phyloP scores from a whole-genome alignment of 257 asterid species.

The Prunella vulgaris region DNA sequence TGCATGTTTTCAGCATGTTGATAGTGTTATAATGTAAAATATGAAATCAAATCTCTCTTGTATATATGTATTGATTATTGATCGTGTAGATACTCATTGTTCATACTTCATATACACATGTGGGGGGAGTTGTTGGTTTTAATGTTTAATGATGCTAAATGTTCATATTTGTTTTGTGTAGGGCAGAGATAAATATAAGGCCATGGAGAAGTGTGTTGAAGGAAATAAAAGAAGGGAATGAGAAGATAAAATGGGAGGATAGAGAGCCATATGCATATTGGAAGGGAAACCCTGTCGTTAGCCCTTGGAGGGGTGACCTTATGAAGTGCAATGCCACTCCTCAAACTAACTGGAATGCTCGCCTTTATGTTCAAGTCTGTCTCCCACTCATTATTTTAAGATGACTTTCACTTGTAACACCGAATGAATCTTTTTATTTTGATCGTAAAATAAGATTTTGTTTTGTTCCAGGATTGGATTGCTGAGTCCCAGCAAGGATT shows the following conservation, averaged over 20 bases:
- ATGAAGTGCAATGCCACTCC: slow-evolving; percentile 69
- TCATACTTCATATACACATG: too few species aligned
- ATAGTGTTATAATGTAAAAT: background rate
- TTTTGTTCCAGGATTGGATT: slow-evolving; percentile 49
- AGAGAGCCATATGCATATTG: slow-evolving; percentile 89
- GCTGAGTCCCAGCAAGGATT: slow-evolving; percentile 45
- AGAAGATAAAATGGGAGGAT: slow-evolving; percentile 64
- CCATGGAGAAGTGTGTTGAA: slow-evolving; percentile 73
- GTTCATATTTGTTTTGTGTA: slow-evolving; percentile 20
- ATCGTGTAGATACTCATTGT: background rate
- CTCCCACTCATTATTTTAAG: background rate
- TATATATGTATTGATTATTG: background rate
- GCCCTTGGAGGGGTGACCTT: slow-evolving; percentile 70
- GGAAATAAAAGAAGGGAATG: slow-evolving; percentile 68
- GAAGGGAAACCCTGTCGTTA: slow-evolving; percentile 75
- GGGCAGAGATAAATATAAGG: slow-evolving; percentile 82
- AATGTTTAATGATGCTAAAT: background rate
- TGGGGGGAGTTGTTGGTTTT: background rate
- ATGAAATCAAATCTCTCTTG: background rate
- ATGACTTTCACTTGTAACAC: background rate
- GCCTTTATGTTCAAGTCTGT: slow-evolving; percentile 59
- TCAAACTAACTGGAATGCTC: slow-evolving; percentile 65
- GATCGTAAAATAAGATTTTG: background rate
- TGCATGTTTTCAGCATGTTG: background rate
- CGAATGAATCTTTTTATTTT: background rate